These are phyloP conservation scores for Limonomyces culmigenus DNA, from an alignment of 1,284 basidiomycete species.

Conservation along the genomic window DNA sequence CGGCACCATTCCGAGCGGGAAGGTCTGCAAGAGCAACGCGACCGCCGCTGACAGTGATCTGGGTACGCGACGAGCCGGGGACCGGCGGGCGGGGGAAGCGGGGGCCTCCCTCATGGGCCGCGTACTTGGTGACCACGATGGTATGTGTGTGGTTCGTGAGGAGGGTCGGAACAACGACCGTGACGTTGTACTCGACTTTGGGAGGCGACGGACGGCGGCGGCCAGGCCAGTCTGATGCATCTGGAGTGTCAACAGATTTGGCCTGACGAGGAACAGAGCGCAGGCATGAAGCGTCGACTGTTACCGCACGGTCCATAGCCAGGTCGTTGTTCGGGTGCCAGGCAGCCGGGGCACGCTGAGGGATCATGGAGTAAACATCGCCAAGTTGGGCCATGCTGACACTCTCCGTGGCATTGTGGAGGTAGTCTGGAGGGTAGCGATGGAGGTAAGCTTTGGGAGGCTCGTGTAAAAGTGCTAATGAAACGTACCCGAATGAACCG, in stretches of 20 bases:
- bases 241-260: conserved; percentile 6
- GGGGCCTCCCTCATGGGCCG: no score
- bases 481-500: conserved; percentile 36
- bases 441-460: conserved; percentile 8
- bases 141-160: conserved; percentile 30
- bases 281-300: conserved; percentile 5
- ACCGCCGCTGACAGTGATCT: conserved; percentile 35
- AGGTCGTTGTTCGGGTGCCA: background rate
- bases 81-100: conserved; percentile 20
- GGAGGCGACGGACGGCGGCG: conserved; percentile 6
- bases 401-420: background rate
- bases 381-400: no score
- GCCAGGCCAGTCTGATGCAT: no score
- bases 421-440: background rate
- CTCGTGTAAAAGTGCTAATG: conserved; percentile 11
- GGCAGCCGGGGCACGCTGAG: background rate
- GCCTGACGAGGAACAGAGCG: conserved; percentile 5
- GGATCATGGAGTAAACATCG: no score
- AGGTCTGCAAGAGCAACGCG: conserved; percentile 31
- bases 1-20: conserved; percentile 42
- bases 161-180: conserved; percentile 29
- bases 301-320: background rate
- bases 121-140: conserved; percentile 31
- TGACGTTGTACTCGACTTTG: conserved; percentile 25
- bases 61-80: conserved; percentile 22